Base-by-base conservation (phyloP, 129 eudicot genomes). In the Saposhnikovia divaricata region DNA sequence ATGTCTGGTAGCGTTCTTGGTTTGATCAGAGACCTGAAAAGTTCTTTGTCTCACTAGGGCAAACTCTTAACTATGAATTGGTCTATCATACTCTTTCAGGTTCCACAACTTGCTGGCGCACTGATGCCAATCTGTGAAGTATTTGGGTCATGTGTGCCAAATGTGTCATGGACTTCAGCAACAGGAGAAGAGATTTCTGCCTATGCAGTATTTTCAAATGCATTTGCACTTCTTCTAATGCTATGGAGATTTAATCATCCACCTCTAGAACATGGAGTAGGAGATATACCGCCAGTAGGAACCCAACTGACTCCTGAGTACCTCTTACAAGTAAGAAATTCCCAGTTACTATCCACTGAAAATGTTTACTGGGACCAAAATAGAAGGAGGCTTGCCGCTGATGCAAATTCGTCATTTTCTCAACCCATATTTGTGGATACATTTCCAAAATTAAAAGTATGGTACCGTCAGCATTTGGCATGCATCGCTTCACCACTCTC, bases 91-190 rank as follows among this genome's bases (percentile, higher is more conserved):
- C 44, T 78, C 81, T 42, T 27, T 34, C 87, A 96, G 99, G 93
- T 96, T 72, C 99, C 99, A 71, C 93, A 92, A 77, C 98, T 96
- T 68, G 99, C 99, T 18, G 90, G 90, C 77, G 86, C 95, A 65
- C 82, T 92, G 83, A 96, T 96, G 99, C 93, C 98, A 42, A 89
- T 96, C 31, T 96, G 99, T 78, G 99, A 96, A 82, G 97, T 89
- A 28, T 96, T 96, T 74, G 99, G 99, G 39, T 92, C 99, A 71
- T 92, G 98, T 78, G 89, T 88, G 6, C 99, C 98, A 5, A 89
- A 90, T 78, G 74, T 77, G 80, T 88, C 97, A 46, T 92, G 99
- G 99, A 90, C 89, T 27, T 84, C 89, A 66, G 46, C 90, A 51
- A 89, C 95, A 43, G 99, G 97, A 76, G 97, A 92, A 84, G 98